A percentile compares a stretch with the other conserved stretches of the same genome.
phyloP scores from a whole-genome alignment of 306 rosid species.

The Trifolium pratense region DNA sequence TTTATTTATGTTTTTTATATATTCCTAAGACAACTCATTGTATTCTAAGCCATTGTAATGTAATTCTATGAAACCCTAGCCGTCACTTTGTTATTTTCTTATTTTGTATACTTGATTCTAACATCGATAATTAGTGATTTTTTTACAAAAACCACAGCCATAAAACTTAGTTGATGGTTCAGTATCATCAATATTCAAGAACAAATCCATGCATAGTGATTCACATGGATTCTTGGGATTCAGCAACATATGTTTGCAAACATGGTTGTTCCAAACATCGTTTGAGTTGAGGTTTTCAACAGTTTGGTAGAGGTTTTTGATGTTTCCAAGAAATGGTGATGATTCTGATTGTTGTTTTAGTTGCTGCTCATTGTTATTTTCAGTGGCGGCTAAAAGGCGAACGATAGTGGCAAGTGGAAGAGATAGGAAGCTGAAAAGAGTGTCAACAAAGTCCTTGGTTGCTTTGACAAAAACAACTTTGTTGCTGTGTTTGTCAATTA shows the following conservation, averaged over 20 bases:
- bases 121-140: neutral
- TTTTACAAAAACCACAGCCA: conserved; percentile 15
- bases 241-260: conserved; percentile 37
- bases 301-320: conserved; percentile 23
- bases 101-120: no score
- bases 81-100: no score
- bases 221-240: conserved; percentile 31
- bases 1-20: no score
- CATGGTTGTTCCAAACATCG: neutral
- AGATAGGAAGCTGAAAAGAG: neutral
- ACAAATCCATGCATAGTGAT: neutral
- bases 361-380: no score
- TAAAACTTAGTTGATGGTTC: neutral
- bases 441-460: neutral
- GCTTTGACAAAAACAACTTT: neutral
- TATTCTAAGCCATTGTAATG: no score
- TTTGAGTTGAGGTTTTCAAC: conserved; percentile 5
- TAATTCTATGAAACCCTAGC: no score
- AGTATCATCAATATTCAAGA: conserved; percentile 17
- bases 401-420: neutral
- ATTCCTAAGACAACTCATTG: no score
- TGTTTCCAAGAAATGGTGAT: conserved; percentile 3
- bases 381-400: neutral
- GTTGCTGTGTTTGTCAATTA: neutral
- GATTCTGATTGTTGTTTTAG: neutral